Evolutionary conservation across 352 stramenopile genomes (phyloP).

Genomic region (Phytophthora pisi): DNA sequence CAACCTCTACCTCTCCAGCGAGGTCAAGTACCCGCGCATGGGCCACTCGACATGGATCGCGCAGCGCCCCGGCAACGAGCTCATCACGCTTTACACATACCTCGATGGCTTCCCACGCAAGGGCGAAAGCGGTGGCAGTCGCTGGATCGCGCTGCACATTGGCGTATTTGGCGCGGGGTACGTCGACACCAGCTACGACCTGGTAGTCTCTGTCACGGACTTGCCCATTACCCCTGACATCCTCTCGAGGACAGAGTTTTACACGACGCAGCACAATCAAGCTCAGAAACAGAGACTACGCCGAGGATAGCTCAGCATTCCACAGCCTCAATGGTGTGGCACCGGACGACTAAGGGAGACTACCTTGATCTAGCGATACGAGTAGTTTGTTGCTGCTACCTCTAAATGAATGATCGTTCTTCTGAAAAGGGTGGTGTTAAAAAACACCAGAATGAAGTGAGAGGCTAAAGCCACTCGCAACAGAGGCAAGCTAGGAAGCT

Average conservation of each 20-base stretch:
- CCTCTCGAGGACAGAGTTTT: conserved; percentile 50
- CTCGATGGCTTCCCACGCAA: conserved; percentile 78
- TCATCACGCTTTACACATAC: conserved; percentile 76
- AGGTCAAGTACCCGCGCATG: conserved; percentile 65
- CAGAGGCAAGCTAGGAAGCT: too few species aligned
- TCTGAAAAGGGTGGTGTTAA: conserved; percentile 75
- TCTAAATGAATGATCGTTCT: conserved; percentile 27
- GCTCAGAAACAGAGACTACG: conserved; percentile 26
- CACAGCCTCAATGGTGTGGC: too few species aligned
- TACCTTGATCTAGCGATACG: too few species aligned
- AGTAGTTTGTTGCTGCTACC: too few species aligned
- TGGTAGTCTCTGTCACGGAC: conserved; percentile 67
- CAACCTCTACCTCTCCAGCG: conserved; percentile 76
- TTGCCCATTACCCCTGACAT: conserved; percentile 63
- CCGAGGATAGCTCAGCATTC: not conserved
- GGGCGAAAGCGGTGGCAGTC: conserved; percentile 40
- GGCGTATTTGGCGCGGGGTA: conserved; percentile 58
- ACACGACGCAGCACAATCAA: conserved; percentile 51
- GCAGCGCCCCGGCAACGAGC: conserved; percentile 58
- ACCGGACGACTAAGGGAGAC: too few species aligned
- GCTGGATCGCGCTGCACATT: conserved; percentile 74
- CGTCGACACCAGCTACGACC: conserved; percentile 41
- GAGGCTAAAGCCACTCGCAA: too few species aligned
- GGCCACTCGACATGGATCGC: conserved; percentile 77
- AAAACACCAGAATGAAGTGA: conserved; percentile 62